These are phyloP conservation scores for Ceratobasidium theobromae DNA, from an alignment of 1,284 basidiomycete genomes.

Conservation along the genomic window DNA sequence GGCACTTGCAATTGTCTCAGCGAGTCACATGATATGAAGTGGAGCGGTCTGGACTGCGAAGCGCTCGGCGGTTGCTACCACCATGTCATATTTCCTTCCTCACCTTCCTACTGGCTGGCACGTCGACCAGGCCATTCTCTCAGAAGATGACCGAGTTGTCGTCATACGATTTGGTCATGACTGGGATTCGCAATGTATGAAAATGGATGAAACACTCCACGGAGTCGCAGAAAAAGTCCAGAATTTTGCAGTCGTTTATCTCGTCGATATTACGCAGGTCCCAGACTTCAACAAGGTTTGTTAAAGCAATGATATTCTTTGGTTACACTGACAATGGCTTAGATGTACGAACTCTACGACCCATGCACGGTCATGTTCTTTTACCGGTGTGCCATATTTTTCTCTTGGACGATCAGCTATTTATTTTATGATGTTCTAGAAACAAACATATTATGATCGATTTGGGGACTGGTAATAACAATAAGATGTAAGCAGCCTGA, in stretches of 20 bases:
- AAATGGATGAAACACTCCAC: constrained; percentile 97
- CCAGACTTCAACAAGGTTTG: constrained; percentile 98
- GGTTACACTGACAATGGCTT: constrained; percentile 7
- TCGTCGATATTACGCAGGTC: constrained; percentile 94
- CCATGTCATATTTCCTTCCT: constrained; percentile 69
- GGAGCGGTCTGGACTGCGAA: not conserved
- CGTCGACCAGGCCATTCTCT: constrained; percentile 96
- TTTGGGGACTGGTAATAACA: constrained; percentile 98
- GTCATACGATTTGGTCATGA: constrained; percentile 96
- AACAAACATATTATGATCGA: constrained; percentile 99
- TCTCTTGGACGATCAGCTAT: constrained; percentile 7
- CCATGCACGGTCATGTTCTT: constrained; percentile 98
- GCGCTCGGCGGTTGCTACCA: not conserved
- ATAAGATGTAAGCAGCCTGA: constrained; percentile 80
- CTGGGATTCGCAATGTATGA: constrained; percentile 95
- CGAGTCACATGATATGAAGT: too few relatives aligned
- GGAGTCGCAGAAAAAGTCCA: constrained; percentile 93
- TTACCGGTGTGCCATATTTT: constrained; percentile 66
- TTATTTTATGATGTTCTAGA: constrained; percentile 49
- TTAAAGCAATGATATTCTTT: constrained; percentile 31
- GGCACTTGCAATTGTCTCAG: too few relatives aligned
- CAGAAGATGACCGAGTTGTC: constrained; percentile 95
- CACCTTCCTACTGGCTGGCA: constrained; percentile 96
- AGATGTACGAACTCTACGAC: constrained; percentile 96
- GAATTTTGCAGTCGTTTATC: constrained; percentile 97